Base-by-base conservation (phyloP, 768 basidiomycete species). In the Mycena amicta region DNA sequence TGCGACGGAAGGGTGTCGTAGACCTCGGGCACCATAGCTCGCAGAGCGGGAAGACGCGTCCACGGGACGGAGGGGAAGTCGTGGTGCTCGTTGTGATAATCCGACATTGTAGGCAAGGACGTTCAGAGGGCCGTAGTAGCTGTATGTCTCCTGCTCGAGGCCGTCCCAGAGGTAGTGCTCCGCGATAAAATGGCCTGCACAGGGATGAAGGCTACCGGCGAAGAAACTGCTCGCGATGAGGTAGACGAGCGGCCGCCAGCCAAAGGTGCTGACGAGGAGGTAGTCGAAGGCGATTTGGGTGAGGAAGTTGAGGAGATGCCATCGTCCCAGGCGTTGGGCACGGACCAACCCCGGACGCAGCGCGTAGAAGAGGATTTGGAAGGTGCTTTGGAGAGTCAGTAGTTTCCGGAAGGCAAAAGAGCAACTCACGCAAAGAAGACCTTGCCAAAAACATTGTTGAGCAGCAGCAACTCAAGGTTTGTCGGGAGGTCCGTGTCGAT, bases 61-160 rank as follows among this genome's bases (percentile, higher is more conserved):
- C 97, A 99, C 1, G 97, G 83, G 1, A 99, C 75, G 13, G 94
- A 94, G 6, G 97, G 95, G 74, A 99, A 98, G 75, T 99, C 97
- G 74, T 99, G 97, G 74, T 99, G 97, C 68, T 98, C 97, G 73
- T 99, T 98, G 72, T 99, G 97, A 70, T 98, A 98, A n/a, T 37
- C 97, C 97, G 64, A 98, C 96, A 64, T 99, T 99, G 73, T 98
- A 99, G 15, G 94, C 93, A 22, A 98, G 74, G 15, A 88, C 60
- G 72, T 99, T 99, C 55, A 98, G 77, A 56, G 85, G 84, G 0
- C 97, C 97, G 65, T 99, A 99, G 72, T 98, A 99, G 60, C 90
- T 93, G 73, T 93, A 98, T 0, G 97, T 98, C 76, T 98, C 97
- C 70, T 98, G 95, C 30, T 87, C 82, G 56, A 95, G 80, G 1